A percentile compares a stretch with the other conserved stretches of the same genome.
These are phyloP conservation scores for Venturia carpophila DNA, from an alignment of 2,329 filamentous ascomycete species.

Conservation along the genomic window DNA sequence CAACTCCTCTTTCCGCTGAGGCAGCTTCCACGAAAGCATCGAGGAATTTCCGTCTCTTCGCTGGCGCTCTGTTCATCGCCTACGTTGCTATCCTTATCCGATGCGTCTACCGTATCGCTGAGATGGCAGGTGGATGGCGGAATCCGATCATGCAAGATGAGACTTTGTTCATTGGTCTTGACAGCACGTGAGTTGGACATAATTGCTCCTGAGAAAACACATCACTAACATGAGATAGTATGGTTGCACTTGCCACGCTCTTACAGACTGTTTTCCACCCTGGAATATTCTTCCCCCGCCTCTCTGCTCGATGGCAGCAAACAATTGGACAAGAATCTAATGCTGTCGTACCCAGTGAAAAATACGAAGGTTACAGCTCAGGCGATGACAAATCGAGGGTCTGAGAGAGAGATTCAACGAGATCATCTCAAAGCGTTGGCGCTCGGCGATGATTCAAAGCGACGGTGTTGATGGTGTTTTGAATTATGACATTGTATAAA, in stretches of 20 bases:
- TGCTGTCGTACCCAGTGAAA: not conserved
- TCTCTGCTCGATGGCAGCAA: not conserved
- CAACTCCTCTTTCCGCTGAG: conserved; percentile 19
- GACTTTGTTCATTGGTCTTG: conserved; percentile 51
- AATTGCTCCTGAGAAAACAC: not conserved
- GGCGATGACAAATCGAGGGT: not conserved
- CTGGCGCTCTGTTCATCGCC: conserved; percentile 20
- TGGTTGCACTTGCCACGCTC: not conserved
- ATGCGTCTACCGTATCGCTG: conserved; percentile 45
- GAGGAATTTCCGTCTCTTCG: conserved; percentile 24
- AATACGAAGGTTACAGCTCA: not conserved
- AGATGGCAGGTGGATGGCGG: conserved; percentile 58
- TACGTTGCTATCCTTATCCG: conserved; percentile 22
- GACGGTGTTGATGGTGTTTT: not conserved
- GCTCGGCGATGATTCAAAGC: not conserved
- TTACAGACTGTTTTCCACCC: not conserved
- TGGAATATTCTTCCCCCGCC: conserved; percentile 1
- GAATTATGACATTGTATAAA: too few species aligned
- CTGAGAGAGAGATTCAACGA: not conserved
- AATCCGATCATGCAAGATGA: conserved; percentile 57
- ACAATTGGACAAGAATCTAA: not conserved
- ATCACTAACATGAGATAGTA: not conserved
- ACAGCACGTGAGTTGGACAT: conserved; percentile 40
- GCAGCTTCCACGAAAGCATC: conserved; percentile 20
- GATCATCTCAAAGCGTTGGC: not conserved